Percentiles rank a stretch among this genome's conserved stretches.
phyloP scores from a whole-genome alignment of 2,329 filamentous ascomycete genomes.

The Fusarium xylarioides region DNA sequence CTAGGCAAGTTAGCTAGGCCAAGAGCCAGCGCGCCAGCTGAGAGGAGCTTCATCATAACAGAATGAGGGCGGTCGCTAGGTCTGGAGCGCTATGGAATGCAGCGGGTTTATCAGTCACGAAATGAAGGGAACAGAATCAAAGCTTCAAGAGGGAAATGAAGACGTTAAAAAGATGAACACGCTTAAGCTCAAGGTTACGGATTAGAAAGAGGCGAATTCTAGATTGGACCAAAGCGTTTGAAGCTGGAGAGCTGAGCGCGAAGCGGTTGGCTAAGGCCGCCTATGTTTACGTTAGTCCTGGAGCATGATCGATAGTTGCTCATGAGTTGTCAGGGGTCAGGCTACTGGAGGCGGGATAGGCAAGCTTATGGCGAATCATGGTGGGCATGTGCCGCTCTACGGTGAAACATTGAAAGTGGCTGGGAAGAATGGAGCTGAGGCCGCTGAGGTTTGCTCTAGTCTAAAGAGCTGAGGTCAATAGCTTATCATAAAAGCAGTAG shows the following conservation, averaged over 20 bases:
- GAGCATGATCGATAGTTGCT: slow-evolving; percentile 33
- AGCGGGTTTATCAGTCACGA: neutral
- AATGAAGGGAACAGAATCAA: neutral
- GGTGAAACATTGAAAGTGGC: slow-evolving; percentile 34
- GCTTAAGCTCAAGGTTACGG: neutral
- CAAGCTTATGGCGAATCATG: slow-evolving; percentile 35
- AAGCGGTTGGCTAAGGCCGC: slow-evolving; percentile 28
- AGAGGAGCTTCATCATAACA: slow-evolving; percentile 46
- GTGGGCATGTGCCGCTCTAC: slow-evolving; percentile 29
- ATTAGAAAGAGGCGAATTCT: slow-evolving; percentile 14
- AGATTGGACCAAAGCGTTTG: slow-evolving; percentile 13
- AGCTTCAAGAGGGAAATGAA: neutral
- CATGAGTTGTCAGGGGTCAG: slow-evolving; percentile 15
- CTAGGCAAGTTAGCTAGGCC: slow-evolving; percentile 47
- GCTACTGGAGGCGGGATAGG: neutral
- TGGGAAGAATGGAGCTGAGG: neutral
- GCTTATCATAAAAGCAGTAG: neutral
- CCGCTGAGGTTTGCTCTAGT: neutral
- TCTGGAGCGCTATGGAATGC: neutral
- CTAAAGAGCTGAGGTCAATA: neutral
- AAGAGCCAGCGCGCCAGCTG: slow-evolving; percentile 42
- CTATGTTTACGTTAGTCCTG: slow-evolving; percentile 9
- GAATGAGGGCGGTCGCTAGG: neutral
- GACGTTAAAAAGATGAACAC: slow-evolving; percentile 12
- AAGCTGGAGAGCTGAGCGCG: slow-evolving; percentile 22